Conservation (phyloP, 164 flowering plant species). For the Kalanchoe fedtschenkoi region DNA sequence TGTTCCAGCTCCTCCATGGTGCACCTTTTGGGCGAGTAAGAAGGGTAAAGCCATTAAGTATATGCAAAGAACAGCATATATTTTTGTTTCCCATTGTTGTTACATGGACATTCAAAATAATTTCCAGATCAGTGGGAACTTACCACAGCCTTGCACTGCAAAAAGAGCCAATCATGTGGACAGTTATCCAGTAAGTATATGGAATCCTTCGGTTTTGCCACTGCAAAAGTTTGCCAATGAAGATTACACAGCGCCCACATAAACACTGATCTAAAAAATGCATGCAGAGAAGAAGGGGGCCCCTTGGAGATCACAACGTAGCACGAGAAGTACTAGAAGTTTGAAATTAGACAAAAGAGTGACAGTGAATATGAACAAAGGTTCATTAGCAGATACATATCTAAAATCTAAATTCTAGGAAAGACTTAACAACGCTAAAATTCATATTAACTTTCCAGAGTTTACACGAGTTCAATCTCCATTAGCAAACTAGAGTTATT, state of each 20-base stretch:
- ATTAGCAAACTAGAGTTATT: too few species aligned
- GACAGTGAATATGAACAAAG: too few species aligned
- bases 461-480: too few species aligned
- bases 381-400: too few species aligned
- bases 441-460: too few species aligned
- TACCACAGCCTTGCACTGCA: constrained; percentile 94
- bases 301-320: not conserved
- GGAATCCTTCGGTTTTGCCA: constrained; percentile 73
- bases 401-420: too few species aligned
- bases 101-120: not conserved
- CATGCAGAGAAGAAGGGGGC: not conserved
- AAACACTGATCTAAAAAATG: constrained; percentile 4
- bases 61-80: not conserved
- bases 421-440: too few species aligned
- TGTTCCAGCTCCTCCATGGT: constrained; percentile 99
- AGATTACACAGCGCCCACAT: constrained; percentile 5
- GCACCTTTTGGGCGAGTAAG: constrained; percentile 45
- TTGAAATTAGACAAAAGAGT: too few species aligned
- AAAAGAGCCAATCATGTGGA: constrained; percentile 97
- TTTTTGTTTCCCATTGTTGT: not conserved
- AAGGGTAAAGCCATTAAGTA: too few species aligned
- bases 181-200: constrained; percentile 72
- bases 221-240: constrained; percentile 29
- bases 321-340: too few species aligned
- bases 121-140: constrained; percentile 15